A percentile compares a stretch with the other conserved stretches of the same genome.
Conservation (phyloP, 306 rosid species). For the Hippophae rhamnoides region DNA sequence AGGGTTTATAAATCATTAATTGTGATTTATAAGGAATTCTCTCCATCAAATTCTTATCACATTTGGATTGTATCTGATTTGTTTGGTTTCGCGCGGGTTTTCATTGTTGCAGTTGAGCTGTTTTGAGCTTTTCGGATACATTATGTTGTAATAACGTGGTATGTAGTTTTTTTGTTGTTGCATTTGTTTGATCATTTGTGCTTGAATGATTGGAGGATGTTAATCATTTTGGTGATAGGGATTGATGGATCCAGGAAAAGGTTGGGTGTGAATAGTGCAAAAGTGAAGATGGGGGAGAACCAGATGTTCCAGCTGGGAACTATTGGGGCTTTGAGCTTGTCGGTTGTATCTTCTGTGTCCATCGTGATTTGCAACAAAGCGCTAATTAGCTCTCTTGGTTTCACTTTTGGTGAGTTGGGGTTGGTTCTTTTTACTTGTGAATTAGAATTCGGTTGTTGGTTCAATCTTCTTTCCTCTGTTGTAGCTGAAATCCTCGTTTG, state of each 20-base stretch:
- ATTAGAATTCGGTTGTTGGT: background rate
- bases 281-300: constrained; percentile 48
- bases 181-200: background rate
- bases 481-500: background rate
- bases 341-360: constrained; percentile 70
- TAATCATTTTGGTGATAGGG: background rate
- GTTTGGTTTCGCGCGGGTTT: background rate
- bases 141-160: constrained; percentile 19
- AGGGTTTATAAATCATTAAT: constrained; percentile 7
- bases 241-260: constrained; percentile 18
- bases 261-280: constrained; percentile 4
- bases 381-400: constrained; percentile 48
- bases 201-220: background rate
- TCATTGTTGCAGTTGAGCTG: constrained; percentile 17
- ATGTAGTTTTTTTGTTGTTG: background rate
- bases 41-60: background rate
- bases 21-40: background rate
- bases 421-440: background rate
- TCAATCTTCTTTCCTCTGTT: background rate
- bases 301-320: constrained; percentile 60
- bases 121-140: constrained; percentile 3
- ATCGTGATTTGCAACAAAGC: constrained; percentile 74
- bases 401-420: constrained; percentile 51
- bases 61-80: background rate
- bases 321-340: constrained; percentile 53